phyloP scores from a whole-genome alignment of 202 grass and related monocot genomes.

The Eragrostis tef region DNA sequence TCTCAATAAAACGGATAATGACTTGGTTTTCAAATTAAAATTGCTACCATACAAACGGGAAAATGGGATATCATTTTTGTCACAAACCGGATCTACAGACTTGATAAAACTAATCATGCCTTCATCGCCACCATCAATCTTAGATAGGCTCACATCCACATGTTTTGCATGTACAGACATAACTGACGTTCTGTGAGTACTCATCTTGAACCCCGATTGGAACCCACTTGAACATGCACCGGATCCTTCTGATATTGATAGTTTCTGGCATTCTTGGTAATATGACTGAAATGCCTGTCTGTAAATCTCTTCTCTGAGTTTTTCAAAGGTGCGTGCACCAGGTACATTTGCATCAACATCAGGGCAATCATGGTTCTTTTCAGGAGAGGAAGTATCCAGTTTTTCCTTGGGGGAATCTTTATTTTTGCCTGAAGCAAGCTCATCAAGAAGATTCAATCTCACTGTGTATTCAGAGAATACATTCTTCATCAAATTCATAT shows the following conservation, averaged over 20 bases:
- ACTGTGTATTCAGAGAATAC: constrained; percentile 68
- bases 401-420: constrained; percentile 58
- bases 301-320: constrained; percentile 79
- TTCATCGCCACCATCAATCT: constrained; percentile 85
- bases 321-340: constrained; percentile 53
- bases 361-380: constrained; percentile 60
- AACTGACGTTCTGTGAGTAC: constrained; percentile 73
- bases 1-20: constrained; percentile 72
- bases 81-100: constrained; percentile 73
- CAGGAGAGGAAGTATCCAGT: constrained; percentile 49
- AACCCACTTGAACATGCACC: constrained; percentile 81
- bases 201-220: constrained; percentile 91
- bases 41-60: constrained; percentile 93
- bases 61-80: constrained; percentile 90
- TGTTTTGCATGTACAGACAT: constrained; percentile 83
- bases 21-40: constrained; percentile 78
- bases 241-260: constrained; percentile 79
- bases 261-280: constrained; percentile 74
- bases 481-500: constrained; percentile 77
- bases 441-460: constrained; percentile 73
- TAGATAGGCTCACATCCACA: constrained; percentile 82
- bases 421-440: constrained; percentile 56
- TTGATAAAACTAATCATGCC: constrained; percentile 89
- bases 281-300: constrained; percentile 80
- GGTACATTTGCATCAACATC: constrained; percentile 54